Base-by-base conservation (phyloP, 1,284 basidiomycete species). In the Puccinia polysora region DNA sequence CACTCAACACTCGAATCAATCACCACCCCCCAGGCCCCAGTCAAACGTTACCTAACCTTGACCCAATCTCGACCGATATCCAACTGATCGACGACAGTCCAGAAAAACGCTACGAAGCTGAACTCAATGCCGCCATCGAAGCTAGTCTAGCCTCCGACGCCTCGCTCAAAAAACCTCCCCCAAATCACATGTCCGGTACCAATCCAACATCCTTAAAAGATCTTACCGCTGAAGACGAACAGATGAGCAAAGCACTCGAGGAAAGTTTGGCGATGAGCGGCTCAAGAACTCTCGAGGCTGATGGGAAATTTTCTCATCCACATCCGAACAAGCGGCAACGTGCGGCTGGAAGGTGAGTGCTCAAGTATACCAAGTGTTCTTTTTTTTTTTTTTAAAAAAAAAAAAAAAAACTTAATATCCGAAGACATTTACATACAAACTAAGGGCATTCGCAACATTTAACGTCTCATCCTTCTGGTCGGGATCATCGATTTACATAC, bases 221-320 rank as follows among this genome's bases (percentile, higher is more conserved):
- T 25, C 28, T 65, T n/a, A 25, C 38, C 15, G 36, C 62, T 8
- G 70, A 73, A 32, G 70, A 73, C n/a, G 70, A 73, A 58, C 70
- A 73, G 45, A 73, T 73, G 60, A 73, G 62, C 25, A 73, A 73
- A 63, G 70, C 70, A 4, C 34, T 73, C 23, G 70, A 73, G 43
- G 70, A 73, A 30, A 73, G 70, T 30, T 36, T 73, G 34, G 70
- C 70, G n/a, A 73, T 72, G 70, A 58, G 52, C 25, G 59, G 70
- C 34, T 58, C 62, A 10, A 30, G 40, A 12, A 65, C 62, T 28
- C 47, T 73, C 20, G 70, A 73, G 50, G 23, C 50, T 10, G 40
- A 56, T 3, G 52, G 52, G 12, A 58, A 47, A 18, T 73, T 73
- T 28, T 38, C 30, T 23, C 70, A 73, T 50, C 62, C 62, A 47